Evolutionary conservation across 129 eudicot genomes (phyloP), one percentile per base, ranked within the genome.

Genomic region (Apium graveolens): DNA sequence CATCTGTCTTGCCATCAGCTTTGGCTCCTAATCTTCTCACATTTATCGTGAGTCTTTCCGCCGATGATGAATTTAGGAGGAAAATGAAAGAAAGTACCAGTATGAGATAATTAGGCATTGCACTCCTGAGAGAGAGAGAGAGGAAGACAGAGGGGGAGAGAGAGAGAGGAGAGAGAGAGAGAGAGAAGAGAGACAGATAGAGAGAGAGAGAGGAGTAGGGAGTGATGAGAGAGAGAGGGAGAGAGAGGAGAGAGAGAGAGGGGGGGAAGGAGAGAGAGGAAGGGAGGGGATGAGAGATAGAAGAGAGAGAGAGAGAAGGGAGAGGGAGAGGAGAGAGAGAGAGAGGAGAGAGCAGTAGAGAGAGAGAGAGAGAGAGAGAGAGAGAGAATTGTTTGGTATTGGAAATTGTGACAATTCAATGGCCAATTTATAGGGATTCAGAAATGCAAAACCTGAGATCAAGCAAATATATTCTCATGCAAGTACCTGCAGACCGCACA

Each of bases 1-100:
- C 78, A 46, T 81, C 84, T 11, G 81, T 81, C 27, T 65, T 70
- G 26, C 84, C 84, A 32, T 81, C 84, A 4, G 77, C 62, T n/a
- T 20, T 37, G 7, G 80, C 84, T 45, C 84, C 84, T 10, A 81
- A 21, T 16, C 39, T 45, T 35, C 21, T 48, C 41, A 81, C 80
- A 51, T 81, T 76, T 57, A 73, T n/a, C 5, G 82, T 35, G 4
- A 53, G 27, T 18, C 70, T 18, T 34, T 51, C 31, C 0, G 70
- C 80, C 1, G 45, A 62, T 11, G 80, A 57, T 55, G 13, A 21
- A 29, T 38, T 37, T 39, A 12, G 27, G 62, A 43, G 11, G 55
- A 34, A n/a, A 1, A 53, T 53, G 2, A 21, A 1, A 71, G 26
- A n/a, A 48, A 38, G 5, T 60, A n/a, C 7, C 1, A 62, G 80